phyloP scores from a whole-genome alignment of 2,329 filamentous ascomycete species.

The Xylariaceae sp. region DNA sequence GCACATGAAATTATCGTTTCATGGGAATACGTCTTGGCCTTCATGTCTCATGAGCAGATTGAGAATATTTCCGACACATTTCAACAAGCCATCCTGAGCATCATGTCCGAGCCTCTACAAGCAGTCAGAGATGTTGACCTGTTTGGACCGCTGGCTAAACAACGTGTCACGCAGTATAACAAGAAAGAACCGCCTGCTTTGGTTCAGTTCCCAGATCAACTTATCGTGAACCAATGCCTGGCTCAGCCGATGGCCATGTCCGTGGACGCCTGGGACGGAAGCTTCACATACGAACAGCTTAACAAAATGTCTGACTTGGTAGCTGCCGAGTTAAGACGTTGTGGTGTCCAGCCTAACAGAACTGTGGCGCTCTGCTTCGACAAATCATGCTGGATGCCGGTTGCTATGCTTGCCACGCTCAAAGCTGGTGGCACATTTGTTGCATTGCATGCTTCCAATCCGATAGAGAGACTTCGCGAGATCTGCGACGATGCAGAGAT shows the following conservation, averaged over 20 bases:
- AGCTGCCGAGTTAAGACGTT: background rate
- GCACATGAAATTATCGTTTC: slow-evolving; percentile 1
- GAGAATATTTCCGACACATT: slow-evolving; percentile 7
- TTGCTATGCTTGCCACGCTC: slow-evolving; percentile 23
- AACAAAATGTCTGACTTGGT: background rate
- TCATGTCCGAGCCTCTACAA: background rate
- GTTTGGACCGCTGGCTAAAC: background rate
- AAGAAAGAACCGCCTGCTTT: background rate
- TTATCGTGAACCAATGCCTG: slow-evolving; percentile 4
- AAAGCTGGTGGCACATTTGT: slow-evolving; percentile 28
- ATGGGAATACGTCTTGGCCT: slow-evolving; percentile 1
- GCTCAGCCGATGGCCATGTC: slow-evolving; percentile 2
- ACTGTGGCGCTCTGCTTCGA: slow-evolving; percentile 22
- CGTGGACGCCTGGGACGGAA: slow-evolving; percentile 10
- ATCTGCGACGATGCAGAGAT: slow-evolving; percentile 14
- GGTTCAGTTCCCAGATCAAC: slow-evolving; percentile 5
- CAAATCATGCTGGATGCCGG: slow-evolving; percentile 19
- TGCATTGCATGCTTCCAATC: slow-evolving; percentile 23
- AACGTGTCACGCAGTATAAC: background rate
- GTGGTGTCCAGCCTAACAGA: slow-evolving; percentile 9
- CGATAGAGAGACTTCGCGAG: slow-evolving; percentile 17
- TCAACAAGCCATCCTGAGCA: slow-evolving; percentile 6
- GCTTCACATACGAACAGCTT: slow-evolving; percentile 7
- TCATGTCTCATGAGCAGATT: slow-evolving; percentile 8
- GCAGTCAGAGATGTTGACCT: background rate